Conservation (phyloP, 306 rosid species). For the Fragaria nilgerrensis region DNA sequence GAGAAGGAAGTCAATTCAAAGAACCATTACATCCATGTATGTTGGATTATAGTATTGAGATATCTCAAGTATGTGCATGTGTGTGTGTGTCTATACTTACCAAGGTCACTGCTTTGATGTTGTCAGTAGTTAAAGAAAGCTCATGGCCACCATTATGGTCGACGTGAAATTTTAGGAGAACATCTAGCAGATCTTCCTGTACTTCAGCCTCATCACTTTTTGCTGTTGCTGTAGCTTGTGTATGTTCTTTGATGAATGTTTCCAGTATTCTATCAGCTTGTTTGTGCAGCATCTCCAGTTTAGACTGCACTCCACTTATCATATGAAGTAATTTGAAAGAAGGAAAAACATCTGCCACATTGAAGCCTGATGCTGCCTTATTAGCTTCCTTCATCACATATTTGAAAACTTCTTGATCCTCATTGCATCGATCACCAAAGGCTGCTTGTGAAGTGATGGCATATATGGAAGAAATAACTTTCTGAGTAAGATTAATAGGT, state of each 20-base stretch:
- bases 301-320: constrained; percentile 18
- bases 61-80: no score
- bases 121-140: background rate
- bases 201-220: background rate
- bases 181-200: constrained; percentile 14
- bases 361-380: constrained; percentile 18
- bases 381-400: background rate
- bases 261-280: constrained; percentile 12
- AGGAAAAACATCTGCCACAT: constrained; percentile 39
- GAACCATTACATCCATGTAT: no score
- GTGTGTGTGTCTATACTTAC: background rate
- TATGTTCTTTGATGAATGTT: constrained; percentile 14
- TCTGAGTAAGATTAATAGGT: constrained; percentile 24
- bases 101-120: constrained; percentile 2
- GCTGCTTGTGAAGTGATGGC: constrained; percentile 32
- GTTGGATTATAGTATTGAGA: no score
- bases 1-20: no score
- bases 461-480: constrained; percentile 10
- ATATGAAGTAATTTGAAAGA: constrained; percentile 31
- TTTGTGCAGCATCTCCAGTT: constrained; percentile 28
- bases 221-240: background rate
- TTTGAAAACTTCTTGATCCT: constrained; percentile 31
- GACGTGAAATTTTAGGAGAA: constrained; percentile 14
- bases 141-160: background rate
- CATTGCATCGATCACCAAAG: constrained; percentile 26